Evolutionary conservation across 202 grass and related monocot genomes (phyloP).

Genomic region (Elaeis oleifera): DNA sequence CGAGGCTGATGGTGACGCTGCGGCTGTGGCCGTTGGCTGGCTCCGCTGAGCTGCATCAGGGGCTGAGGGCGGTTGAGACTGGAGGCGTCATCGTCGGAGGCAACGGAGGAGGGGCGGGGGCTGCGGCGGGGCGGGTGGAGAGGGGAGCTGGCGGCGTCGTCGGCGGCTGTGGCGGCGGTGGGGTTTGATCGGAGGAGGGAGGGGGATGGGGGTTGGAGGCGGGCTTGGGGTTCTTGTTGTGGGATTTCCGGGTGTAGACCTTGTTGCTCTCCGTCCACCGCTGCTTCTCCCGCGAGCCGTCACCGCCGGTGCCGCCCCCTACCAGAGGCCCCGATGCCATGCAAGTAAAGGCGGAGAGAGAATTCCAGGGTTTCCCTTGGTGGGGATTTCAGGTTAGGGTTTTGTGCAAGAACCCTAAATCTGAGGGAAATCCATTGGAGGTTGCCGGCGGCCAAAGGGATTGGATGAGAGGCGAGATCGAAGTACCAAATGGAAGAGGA

Average conservation of each 20-base stretch:
- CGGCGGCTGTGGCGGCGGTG: constrained; percentile 7
- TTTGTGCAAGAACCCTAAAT: no score
- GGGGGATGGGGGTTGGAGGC: constrained; percentile 15
- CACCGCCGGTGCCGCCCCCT: not conserved
- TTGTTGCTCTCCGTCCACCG: constrained; percentile 6
- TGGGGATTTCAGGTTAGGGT: no score
- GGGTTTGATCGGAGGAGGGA: constrained; percentile 20
- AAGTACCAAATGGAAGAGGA: no score
- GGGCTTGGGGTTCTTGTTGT: not conserved
- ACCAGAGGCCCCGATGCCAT: not conserved
- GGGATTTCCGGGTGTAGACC: constrained; percentile 13
- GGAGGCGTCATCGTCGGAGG: constrained; percentile 2
- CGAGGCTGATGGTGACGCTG: not conserved
- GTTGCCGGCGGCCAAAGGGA: no score
- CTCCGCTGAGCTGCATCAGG: no score
- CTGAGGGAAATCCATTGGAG: no score
- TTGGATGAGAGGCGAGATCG: no score
- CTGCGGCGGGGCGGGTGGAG: constrained; percentile 24
- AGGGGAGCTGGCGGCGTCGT: constrained; percentile 1
- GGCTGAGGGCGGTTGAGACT: not conserved
- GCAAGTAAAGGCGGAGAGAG: not conserved
- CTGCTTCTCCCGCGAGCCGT: not conserved
- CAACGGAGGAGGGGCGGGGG: constrained; percentile 6
- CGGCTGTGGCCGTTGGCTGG: not conserved
- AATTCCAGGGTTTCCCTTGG: no score